These are phyloP conservation scores for Penicillium hesseltinei DNA, from an alignment of 2,329 filamentous ascomycete species.

Conservation along the genomic window DNA sequence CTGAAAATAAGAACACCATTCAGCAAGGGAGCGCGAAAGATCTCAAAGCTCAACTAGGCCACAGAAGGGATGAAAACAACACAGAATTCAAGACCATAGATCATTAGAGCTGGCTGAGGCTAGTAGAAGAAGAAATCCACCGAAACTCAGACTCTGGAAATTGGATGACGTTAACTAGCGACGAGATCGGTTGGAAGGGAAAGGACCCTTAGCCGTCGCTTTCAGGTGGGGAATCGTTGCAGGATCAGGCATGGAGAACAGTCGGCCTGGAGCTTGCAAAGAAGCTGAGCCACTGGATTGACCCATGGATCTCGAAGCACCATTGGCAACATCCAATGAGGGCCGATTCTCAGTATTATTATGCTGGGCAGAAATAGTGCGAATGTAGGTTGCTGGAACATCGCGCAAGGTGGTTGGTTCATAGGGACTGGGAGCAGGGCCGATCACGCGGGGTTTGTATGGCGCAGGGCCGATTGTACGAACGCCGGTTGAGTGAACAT, in stretches of 20 bases:
- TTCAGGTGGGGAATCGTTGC: background rate
- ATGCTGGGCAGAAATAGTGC: background rate
- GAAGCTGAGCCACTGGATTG: background rate
- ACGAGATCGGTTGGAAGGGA: background rate
- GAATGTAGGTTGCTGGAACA: background rate
- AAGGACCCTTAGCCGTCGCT: background rate
- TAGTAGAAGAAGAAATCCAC: background rate
- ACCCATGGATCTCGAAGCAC: background rate
- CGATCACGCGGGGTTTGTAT: background rate
- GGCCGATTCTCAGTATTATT: background rate
- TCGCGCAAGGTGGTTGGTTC: background rate
- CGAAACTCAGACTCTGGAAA: background rate
- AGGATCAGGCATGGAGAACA: background rate
- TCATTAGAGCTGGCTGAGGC: background rate
- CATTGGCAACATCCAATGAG: background rate
- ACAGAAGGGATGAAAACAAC: background rate
- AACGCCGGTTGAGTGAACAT: background rate
- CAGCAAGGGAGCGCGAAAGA: background rate
- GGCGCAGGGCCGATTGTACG: background rate
- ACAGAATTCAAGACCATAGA: background rate
- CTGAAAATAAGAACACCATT: background rate
- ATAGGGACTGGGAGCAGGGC: background rate
- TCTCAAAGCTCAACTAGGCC: constrained; percentile 3
- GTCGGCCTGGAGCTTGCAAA: background rate
- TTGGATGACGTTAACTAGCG: background rate